Evolutionary conservation across 1,139 yeast species (phyloP).

Genomic region (Magnusiomyces sp.): DNA sequence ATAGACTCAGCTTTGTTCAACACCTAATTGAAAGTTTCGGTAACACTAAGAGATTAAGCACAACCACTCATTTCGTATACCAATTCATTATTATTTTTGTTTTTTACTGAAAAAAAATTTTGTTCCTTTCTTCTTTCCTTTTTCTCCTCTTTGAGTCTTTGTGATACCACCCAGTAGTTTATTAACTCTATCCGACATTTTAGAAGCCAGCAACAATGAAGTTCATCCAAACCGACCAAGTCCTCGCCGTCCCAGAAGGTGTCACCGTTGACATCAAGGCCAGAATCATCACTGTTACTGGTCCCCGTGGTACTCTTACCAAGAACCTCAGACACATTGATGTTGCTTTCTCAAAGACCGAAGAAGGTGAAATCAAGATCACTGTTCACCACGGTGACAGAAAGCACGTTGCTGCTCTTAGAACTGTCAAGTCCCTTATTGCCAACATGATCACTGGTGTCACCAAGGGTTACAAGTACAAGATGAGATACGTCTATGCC

Average conservation of each 20-base stretch:
- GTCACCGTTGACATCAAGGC: slow-evolving; percentile 89
- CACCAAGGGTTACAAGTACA: slow-evolving; percentile 98
- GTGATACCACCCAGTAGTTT: slow-evolving; percentile 6
- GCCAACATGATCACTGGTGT: slow-evolving; percentile 97
- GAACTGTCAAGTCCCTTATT: slow-evolving; percentile 95
- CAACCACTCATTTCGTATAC: not conserved
- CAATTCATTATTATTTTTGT: not conserved
- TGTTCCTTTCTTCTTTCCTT: not conserved
- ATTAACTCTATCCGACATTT: slow-evolving; percentile 1
- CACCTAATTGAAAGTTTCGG: too few species aligned
- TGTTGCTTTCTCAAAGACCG: slow-evolving; percentile 79
- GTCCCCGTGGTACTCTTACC: slow-evolving; percentile 95
- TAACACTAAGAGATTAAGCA: not conserved
- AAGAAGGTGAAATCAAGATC: slow-evolving; percentile 68
- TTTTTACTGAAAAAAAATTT: not conserved
- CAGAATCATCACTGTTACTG: slow-evolving; percentile 83
- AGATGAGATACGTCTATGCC: slow-evolving; percentile 99
- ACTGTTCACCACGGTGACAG: slow-evolving; percentile 98
- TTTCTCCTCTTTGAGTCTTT: slow-evolving; percentile 2
- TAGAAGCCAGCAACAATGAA: slow-evolving; percentile 46
- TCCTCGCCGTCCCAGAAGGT: slow-evolving; percentile 87
- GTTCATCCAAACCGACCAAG: slow-evolving; percentile 92
- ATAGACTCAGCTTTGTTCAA: too few species aligned
- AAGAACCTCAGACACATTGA: slow-evolving; percentile 93
- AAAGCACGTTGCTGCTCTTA: slow-evolving; percentile 99